Conservation (phyloP, 108 stramenopile species). For the Cylindrotheca fusiformis region DNA sequence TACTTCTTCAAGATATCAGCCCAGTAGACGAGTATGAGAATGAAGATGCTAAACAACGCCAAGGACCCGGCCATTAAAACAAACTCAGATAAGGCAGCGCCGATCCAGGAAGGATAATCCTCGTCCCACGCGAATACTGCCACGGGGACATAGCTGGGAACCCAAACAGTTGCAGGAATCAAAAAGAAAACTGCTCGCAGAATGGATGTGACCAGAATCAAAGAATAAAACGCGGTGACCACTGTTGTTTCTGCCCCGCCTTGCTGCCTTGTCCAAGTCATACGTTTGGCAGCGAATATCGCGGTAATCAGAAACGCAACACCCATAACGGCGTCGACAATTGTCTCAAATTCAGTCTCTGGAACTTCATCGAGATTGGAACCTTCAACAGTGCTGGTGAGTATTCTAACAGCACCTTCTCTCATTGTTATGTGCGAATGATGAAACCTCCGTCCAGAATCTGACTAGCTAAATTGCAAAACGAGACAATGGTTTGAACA, state of each 20-base stretch:
- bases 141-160: conserved; percentile 82
- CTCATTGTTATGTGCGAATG: background rate
- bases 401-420: conserved; percentile 3
- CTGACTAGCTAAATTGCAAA: background rate
- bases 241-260: conserved; percentile 90
- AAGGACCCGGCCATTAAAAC: conserved; percentile 83
- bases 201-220: conserved; percentile 81
- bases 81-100: conserved; percentile 76
- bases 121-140: conserved; percentile 85
- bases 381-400: background rate
- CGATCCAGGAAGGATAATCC: conserved; percentile 75
- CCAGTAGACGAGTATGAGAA: conserved; percentile 96
- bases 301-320: conserved; percentile 73
- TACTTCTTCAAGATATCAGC: conserved; percentile 96
- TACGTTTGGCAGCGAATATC: conserved; percentile 74
- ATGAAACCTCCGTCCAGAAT: background rate
- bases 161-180: conserved; percentile 77
- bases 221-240: conserved; percentile 93
- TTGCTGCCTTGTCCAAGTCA: conserved; percentile 68
- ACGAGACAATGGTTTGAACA: background rate
- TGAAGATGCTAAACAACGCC: conserved; percentile 92
- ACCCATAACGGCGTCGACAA: conserved; percentile 60
- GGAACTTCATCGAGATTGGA: background rate
- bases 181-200: conserved; percentile 90
- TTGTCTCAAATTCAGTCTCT: conserved; percentile 62